Evolutionary conservation across 2,329 filamentous ascomycete genomes (phyloP), one percentile per base, ranked within the genome.

Genomic region (Colletotrichum agaves): DNA sequence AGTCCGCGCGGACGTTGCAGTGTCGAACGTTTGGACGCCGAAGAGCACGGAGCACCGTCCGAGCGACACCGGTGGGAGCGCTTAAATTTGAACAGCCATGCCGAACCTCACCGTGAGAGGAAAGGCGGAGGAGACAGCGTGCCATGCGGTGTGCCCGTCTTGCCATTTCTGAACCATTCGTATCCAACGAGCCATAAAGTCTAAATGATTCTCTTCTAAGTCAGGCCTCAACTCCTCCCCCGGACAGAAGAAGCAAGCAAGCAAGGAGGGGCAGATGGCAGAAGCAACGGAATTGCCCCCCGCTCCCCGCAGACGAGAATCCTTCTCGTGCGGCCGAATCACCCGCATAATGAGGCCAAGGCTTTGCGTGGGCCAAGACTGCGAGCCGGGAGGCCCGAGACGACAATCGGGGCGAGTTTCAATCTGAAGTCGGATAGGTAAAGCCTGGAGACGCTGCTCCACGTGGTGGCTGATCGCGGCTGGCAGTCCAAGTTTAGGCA

Each of bases 391-490:
- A 52, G 52, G 53, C 27, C 59, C 37, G 63, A 61, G 61, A 49
- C 15, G 59, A 31, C 8, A 15, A 44, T 17, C 27, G 53, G 31
- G 21, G 39, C 12, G 31, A 35, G 33, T 31, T 7, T n/a, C 12
- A 53, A n/a, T 19, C n/a, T 58, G 35, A 35, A 31, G 27, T 63
- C 52, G 41, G 23, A 35, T 47, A 7, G 27, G 27, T 27, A 21
- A 43, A 64, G 12, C 52, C 53, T 49, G 44, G 27, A 10, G 21
- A 55, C 33, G 12, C 17, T 47, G 47, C 31, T 62, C 63, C 66
- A 69, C 66, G 66, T 69, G 66, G 62, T 69, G 66, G 63, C 52
- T 57, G 41, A 58, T 67, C 41, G 43, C 56, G 56, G 46, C 56
- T 67, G 67, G 50, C 43, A 43, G 35, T 53, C 17, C n/a, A 19